These are phyloP conservation scores for Singerocomus rubriflavus DNA, from an alignment of 1,284 basidiomycete species.

Conservation along the genomic window DNA sequence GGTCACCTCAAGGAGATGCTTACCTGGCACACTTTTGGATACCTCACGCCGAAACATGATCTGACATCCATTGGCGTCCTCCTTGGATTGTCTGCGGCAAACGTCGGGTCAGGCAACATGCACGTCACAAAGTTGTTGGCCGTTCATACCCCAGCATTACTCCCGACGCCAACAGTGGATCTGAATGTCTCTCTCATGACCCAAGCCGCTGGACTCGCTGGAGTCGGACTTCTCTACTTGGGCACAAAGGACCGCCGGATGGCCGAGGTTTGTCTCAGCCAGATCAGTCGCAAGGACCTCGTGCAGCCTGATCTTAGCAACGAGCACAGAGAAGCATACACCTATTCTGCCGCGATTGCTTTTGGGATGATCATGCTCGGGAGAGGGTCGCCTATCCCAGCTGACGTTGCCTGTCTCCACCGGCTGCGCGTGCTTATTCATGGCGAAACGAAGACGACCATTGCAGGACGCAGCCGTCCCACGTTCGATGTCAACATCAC, in stretches of 20 bases:
- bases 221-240: slow-evolving; percentile 88
- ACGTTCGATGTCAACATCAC: slow-evolving; percentile 83
- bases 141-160: slow-evolving; percentile 89
- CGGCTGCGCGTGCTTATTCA: slow-evolving; percentile 70
- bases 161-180: slow-evolving; percentile 84
- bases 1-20: slow-evolving; percentile 88
- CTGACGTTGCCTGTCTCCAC: slow-evolving; percentile 67
- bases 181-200: slow-evolving; percentile 89
- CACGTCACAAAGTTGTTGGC: slow-evolving; percentile 90
- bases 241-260: slow-evolving; percentile 86
- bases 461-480: slow-evolving; percentile 39
- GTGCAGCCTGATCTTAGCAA: slow-evolving; percentile 78
- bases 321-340: slow-evolving; percentile 89
- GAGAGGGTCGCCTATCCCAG: slow-evolving; percentile 73
- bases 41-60: slow-evolving; percentile 94
- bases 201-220: slow-evolving; percentile 86
- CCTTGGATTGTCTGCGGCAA: slow-evolving; percentile 88
- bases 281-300: slow-evolving; percentile 79
- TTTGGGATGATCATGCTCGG: slow-evolving; percentile 98
- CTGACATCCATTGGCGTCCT: slow-evolving; percentile 91
- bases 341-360: slow-evolving; percentile 82
- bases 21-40: slow-evolving; percentile 87
- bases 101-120: slow-evolving; percentile 83
- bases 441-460: slow-evolving; percentile 52
- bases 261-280: slow-evolving; percentile 86